Base-by-base conservation (phyloP, 768 basidiomycete genomes). In the Podaxis pistillaris region DNA sequence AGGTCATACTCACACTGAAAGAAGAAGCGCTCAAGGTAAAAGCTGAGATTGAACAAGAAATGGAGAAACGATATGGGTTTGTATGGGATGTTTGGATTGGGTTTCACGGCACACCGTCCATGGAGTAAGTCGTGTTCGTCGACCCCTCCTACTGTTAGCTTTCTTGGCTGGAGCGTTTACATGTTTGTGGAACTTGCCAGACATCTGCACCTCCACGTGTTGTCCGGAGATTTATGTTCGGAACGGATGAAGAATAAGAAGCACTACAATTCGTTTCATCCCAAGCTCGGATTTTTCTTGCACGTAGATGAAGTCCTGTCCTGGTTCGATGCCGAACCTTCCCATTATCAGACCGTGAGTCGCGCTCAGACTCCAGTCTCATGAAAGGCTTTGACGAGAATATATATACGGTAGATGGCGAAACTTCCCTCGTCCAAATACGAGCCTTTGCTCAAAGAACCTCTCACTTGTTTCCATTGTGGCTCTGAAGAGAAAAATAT, bases 241-340 rank as follows among this genome's bases (percentile, higher is more conserved):
- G 81, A 84, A 8, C 76, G 75, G 56, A 74, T 96, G 78, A 96
- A 95, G 76, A 83, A 79, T 60, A 97, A 96, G 79, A 91, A 89
- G 69, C 95, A 97, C 67, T 91, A 93, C 75, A 95, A 96, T 69
- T 90, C 92, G 4, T 97, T 96, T 75, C 88, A 91, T 68, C 94
- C 94, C 0, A 84, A 85, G 53, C 78, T 84, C 19, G 93, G 91
- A 1, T 96, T 93, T 75, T 96, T 96, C 75, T 69, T 96, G 2
- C 83, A 87, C 64, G 74, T 95, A 17, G 80, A 86, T 56, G 86
- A 93, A 9, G 89, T 96, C n/a, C 75, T 91, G 49, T 80, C 83
- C 1, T 94, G 93, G 93, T 88, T 92, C 63, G 90, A 90, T 30
- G 83, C 84, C 13, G 84, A 82, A 17, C 77, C 82, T 1, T 81